Evolutionary conservation across 177 flowering plant species (phyloP).

Genomic region (Vitis hybrid): DNA sequence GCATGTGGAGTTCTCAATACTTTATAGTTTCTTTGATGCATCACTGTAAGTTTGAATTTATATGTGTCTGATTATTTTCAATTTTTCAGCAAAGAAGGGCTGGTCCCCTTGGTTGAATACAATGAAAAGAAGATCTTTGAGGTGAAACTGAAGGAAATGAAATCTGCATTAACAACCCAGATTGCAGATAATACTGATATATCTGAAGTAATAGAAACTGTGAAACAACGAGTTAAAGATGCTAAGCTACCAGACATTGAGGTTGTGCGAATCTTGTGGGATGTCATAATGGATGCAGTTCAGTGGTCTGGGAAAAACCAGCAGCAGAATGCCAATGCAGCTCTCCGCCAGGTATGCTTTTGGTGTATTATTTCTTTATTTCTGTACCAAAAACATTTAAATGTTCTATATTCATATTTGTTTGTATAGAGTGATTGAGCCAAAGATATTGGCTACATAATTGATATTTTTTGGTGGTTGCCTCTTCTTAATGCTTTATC

Average conservation of each 20-base stretch:
- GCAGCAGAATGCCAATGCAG: slow-evolving; percentile 97
- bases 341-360: slow-evolving; percentile 76
- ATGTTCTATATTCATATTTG: too few species aligned
- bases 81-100: slow-evolving; percentile 76
- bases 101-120: slow-evolving; percentile 73
- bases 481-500: too few species aligned
- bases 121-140: slow-evolving; percentile 94
- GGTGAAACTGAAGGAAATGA: slow-evolving; percentile 92
- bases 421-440: too few species aligned
- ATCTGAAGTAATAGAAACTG: slow-evolving; percentile 81
- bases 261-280: slow-evolving; percentile 90
- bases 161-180: slow-evolving; percentile 79
- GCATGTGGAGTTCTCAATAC: too few species aligned
- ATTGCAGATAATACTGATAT: slow-evolving; percentile 86
- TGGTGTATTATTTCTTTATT: neutral
- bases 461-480: too few species aligned
- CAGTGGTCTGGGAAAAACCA: slow-evolving; percentile 99
- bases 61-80: neutral
- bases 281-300: slow-evolving; percentile 96
- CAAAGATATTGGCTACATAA: too few species aligned
- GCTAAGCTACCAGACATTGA: slow-evolving; percentile 91
- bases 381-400: neutral
- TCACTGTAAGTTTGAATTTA: neutral
- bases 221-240: slow-evolving; percentile 84
- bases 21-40: too few species aligned